phyloP scores from a whole-genome alignment of 129 eudicot genomes.

The Centella asiatica region DNA sequence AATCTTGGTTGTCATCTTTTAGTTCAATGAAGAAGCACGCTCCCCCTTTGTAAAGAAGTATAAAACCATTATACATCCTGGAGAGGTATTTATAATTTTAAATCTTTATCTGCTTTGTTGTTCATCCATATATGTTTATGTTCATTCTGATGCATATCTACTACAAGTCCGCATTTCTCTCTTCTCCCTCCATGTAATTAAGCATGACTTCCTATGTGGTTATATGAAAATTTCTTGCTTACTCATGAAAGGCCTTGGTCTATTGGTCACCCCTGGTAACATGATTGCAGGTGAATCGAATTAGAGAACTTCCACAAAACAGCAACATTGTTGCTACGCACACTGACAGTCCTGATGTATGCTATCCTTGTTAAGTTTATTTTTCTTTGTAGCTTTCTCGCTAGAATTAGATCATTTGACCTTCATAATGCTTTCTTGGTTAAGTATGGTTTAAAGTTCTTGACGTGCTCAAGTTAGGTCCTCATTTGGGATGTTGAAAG shows the following conservation, averaged over 20 bases:
- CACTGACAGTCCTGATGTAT: conserved; percentile 87
- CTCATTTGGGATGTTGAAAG: conserved; percentile 78
- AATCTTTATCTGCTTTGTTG: neutral
- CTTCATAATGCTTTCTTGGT: neutral
- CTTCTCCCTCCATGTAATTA: too few species aligned
- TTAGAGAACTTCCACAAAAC: conserved; percentile 83
- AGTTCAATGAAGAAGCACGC: conserved; percentile 80
- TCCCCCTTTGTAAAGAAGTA: conserved; percentile 86
- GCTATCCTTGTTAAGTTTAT: conserved; percentile 12
- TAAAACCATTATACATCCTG: conserved; percentile 89
- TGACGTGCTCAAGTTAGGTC: conserved; percentile 30
- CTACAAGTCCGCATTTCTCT: too few species aligned
- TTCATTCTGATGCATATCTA: too few species aligned
- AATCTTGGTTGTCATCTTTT: conserved; percentile 3
- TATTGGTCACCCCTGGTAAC: neutral
- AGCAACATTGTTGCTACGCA: conserved; percentile 88
- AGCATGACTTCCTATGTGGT: too few species aligned
- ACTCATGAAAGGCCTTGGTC: neutral
- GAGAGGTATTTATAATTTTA: conserved; percentile 51
- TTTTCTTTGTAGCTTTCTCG: neutral
- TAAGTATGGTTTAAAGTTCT: neutral
- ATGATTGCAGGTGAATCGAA: conserved; percentile 62
- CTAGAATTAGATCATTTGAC: neutral
- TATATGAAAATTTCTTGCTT: neutral
- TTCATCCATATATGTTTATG: neutral